These are phyloP conservation scores for Globisporangium alternatum DNA, from an alignment of 352 stramenopile species.

Conservation along the genomic window DNA sequence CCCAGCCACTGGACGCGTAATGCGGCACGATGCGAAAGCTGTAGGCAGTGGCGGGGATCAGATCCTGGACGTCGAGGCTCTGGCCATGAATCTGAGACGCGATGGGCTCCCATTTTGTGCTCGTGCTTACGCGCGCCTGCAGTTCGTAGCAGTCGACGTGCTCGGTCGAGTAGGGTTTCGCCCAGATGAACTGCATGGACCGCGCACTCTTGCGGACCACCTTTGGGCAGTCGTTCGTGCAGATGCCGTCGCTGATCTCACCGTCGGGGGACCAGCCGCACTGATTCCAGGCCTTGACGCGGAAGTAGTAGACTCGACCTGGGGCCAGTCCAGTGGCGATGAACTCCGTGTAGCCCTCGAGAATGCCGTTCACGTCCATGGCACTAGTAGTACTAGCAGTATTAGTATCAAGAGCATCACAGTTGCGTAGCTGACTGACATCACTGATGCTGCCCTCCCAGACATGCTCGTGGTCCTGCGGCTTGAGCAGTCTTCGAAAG, in stretches of 20 bases:
- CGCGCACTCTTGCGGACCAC: slow-evolving; percentile 26
- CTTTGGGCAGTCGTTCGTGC: slow-evolving; percentile 50
- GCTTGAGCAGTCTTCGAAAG: slow-evolving; percentile 34
- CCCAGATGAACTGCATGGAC: slow-evolving; percentile 44
- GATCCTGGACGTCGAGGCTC: slow-evolving; percentile 19
- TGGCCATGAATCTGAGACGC: slow-evolving; percentile 23
- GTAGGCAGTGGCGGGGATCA: slow-evolving; percentile 46
- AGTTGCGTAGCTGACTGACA: slow-evolving; percentile 22
- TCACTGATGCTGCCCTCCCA: slow-evolving; percentile 38
- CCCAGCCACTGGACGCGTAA: slow-evolving; percentile 32
- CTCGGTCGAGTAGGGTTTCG: slow-evolving; percentile 47
- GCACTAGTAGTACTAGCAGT: background rate
- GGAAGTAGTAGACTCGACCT: slow-evolving; percentile 52
- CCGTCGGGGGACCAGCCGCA: slow-evolving; percentile 52
- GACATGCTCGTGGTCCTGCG: slow-evolving; percentile 27
- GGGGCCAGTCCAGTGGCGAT: slow-evolving; percentile 28
- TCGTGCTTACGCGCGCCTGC: slow-evolving; percentile 31
- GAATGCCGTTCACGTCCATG: background rate
- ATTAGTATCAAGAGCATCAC: slow-evolving; percentile 6
- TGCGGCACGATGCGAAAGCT: slow-evolving; percentile 52
- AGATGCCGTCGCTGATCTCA: slow-evolving; percentile 46
- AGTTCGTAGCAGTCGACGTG: slow-evolving; percentile 51
- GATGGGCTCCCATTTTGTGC: slow-evolving; percentile 31
- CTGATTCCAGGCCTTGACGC: slow-evolving; percentile 38
- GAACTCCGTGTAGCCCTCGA: slow-evolving; percentile 30